Evolutionary conservation across 1,284 basidiomycete species (phyloP).

Genomic region (Apiotrichum sp.): DNA sequence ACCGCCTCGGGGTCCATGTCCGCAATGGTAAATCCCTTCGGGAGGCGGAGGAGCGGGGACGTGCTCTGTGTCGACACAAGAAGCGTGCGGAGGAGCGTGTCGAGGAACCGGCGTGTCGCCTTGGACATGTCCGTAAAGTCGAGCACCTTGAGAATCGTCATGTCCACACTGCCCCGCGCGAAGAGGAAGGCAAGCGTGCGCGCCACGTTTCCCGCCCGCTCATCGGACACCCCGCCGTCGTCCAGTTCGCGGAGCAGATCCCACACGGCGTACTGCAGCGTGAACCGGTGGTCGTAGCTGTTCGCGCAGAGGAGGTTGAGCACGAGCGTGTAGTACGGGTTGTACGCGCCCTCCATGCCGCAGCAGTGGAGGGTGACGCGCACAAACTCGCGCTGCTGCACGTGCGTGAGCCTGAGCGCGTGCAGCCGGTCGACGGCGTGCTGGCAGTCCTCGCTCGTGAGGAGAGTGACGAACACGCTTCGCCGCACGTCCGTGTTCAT

Average conservation of each 20-base stretch:
- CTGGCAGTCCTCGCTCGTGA: conserved; percentile 94
- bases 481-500: conserved; percentile 97
- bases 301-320: conserved; percentile 56
- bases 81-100: conserved; percentile 60
- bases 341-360: conserved; percentile 85
- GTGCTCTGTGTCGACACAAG: conserved; percentile 66
- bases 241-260: conserved; percentile 91
- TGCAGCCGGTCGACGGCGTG: conserved; percentile 84
- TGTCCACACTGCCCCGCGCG: conserved; percentile 62
- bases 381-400: conserved; percentile 90
- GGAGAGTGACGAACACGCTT: conserved; percentile 83
- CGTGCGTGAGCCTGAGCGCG: conserved; percentile 74
- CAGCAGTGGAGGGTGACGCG: conserved; percentile 89
- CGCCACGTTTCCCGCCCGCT: conserved; percentile 53
- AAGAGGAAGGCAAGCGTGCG: conserved; percentile 77
- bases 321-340: conserved; percentile 92
- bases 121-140: conserved; percentile 70
- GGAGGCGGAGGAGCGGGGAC: conserved; percentile 53
- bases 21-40: conserved; percentile 21
- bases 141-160: conserved; percentile 80
- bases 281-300: conserved; percentile 69
- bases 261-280: conserved; percentile 94
- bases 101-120: conserved; percentile 61
- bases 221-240: conserved; percentile 50
- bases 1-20: conserved; percentile 50